Evolutionary conservation across 139 green algal species (phyloP).

Genomic region (Tetradesmus obliquus): DNA sequence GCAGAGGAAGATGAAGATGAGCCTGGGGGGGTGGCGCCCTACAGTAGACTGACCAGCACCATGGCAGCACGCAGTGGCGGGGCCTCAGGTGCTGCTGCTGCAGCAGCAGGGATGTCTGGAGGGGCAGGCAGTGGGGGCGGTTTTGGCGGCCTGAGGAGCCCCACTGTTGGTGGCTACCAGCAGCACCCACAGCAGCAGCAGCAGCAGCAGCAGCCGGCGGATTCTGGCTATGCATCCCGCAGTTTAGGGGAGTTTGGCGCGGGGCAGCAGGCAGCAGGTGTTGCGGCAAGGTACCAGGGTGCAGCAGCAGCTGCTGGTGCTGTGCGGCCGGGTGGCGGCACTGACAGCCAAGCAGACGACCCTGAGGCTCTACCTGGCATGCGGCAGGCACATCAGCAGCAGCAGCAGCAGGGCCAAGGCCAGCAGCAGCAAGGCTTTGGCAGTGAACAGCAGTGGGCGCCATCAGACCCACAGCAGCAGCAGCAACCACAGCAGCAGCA

Average conservation of each 20-base stretch:
- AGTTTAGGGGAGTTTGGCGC: neutral
- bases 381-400: neutral
- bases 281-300: neutral
- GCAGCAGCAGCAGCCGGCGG: neutral
- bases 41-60: slow-evolving; percentile 22
- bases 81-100: neutral
- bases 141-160: neutral
- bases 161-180: neutral
- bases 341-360: neutral
- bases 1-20: neutral
- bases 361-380: slow-evolving; percentile 2
- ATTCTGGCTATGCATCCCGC: neutral
- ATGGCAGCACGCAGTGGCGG: neutral
- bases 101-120: neutral
- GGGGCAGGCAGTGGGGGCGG: neutral
- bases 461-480: slow-evolving; percentile 10
- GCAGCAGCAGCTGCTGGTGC: neutral
- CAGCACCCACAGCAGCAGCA: neutral
- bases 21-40: neutral
- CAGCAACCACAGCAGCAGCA: neutral
- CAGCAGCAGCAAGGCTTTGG: slow-evolving; percentile 1
- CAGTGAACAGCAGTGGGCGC: neutral
- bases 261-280: neutral
- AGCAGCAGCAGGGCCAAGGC: slow-evolving; percentile 4
- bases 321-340: neutral